phyloP scores from a whole-genome alignment of 2,329 filamentous ascomycete species.

The Aspergillus sp. region DNA sequence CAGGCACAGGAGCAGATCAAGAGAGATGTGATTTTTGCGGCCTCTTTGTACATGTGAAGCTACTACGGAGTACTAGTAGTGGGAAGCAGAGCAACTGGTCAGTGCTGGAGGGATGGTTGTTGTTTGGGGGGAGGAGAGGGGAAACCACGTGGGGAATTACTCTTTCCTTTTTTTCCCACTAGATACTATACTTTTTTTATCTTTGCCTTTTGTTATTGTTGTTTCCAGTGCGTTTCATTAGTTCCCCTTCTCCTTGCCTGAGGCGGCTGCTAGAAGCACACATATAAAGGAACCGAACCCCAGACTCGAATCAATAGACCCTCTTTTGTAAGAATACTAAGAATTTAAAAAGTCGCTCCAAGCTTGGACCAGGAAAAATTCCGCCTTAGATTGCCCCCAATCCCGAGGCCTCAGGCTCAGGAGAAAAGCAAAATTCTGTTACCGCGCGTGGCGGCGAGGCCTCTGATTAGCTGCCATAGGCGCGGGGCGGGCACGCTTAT shows the following conservation, averaged over 20 bases:
- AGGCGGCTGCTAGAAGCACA: neutral
- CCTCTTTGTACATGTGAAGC: constrained; percentile 79
- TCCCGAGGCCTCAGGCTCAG: neutral
- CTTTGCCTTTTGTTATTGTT: too few species aligned
- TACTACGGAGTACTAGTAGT: too few species aligned
- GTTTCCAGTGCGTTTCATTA: too few species aligned
- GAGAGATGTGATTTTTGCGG: constrained; percentile 88
- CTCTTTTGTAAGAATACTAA: neutral
- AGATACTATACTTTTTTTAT: too few species aligned
- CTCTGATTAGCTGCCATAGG: constrained; percentile 30
- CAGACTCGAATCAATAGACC: neutral
- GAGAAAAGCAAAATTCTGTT: constrained; percentile 24
- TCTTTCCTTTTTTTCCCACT: neutral
- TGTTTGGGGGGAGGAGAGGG: neutral
- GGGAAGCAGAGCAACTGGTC: neutral
- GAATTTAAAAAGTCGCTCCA: neutral
- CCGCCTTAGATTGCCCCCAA: neutral
- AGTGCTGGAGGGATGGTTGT: neutral
- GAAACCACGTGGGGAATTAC: constrained; percentile 16
- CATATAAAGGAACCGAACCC: neutral
- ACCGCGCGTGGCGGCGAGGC: constrained; percentile 26
- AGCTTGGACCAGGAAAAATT: neutral
- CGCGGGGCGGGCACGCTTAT: constrained; percentile 28
- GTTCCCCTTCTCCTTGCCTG: neutral
- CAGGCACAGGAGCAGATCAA: constrained; percentile 97